These are phyloP conservation scores for Eucalyptus urophylla DNA, from an alignment of 345 rosid genomes.

Conservation along the genomic window DNA sequence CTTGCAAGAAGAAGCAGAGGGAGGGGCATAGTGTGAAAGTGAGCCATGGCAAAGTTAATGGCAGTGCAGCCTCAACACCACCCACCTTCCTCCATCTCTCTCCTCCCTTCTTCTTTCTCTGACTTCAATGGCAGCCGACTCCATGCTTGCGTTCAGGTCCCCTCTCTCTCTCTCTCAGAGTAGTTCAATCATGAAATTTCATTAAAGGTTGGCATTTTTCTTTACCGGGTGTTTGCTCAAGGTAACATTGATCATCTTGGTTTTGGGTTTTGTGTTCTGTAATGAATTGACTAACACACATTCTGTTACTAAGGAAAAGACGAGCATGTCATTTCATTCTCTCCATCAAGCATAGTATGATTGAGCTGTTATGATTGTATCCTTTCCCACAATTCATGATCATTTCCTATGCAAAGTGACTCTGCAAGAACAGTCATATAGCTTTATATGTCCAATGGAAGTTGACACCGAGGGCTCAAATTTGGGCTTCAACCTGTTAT, in stretches of 20 bases:
- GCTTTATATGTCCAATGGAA: neutral
- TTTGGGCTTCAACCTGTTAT: neutral
- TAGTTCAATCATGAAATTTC: neutral
- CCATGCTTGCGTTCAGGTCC: conserved; percentile 52
- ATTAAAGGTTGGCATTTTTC: neutral
- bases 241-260: neutral
- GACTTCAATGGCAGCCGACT: conserved; percentile 84
- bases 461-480: neutral
- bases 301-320: neutral
- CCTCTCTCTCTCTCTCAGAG: neutral
- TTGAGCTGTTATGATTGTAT: neutral
- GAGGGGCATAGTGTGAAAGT: neutral
- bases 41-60: conserved; percentile 57
- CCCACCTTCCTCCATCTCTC: conserved; percentile 35
- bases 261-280: neutral
- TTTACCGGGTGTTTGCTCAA: neutral
- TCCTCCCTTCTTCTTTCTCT: conserved; percentile 69
- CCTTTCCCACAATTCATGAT: neutral
- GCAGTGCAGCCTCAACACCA: conserved; percentile 44
- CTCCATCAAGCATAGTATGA: neutral
- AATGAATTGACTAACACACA: neutral
- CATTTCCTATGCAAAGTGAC: neutral
- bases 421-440: neutral
- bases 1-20: neutral
- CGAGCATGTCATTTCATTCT: neutral